A percentile compares a stretch with the other conserved stretches of the same genome.
These are phyloP conservation scores for Phellopilus nigrolimitatus DNA, from an alignment of 1,284 basidiomycete species.

Conservation along the genomic window DNA sequence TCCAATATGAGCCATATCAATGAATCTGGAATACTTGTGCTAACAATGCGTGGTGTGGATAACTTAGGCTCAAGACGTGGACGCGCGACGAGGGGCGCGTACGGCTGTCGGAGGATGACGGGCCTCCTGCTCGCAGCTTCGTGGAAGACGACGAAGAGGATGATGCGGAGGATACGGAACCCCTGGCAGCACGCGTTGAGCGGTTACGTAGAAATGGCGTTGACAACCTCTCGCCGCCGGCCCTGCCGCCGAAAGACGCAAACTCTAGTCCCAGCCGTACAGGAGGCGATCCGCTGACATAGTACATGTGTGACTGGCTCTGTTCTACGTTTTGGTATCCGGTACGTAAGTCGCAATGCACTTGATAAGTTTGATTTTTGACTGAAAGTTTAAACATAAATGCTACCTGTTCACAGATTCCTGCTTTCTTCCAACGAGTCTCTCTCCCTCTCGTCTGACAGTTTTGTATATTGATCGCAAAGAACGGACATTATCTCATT, in stretches of 20 bases:
- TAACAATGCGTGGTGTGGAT: background rate
- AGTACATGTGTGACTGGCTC: no score
- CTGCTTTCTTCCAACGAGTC: no score
- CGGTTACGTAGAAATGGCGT: constrained; percentile 5
- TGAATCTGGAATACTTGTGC: background rate
- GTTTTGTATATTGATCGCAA: no score
- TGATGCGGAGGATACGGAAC: constrained; percentile 28
- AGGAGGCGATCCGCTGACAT: no score
- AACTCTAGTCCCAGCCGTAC: background rate
- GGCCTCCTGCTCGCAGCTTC: constrained; percentile 61
- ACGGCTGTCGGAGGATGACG: constrained; percentile 67
- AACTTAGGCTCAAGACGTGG: constrained; percentile 54
- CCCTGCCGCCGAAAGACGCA: background rate
- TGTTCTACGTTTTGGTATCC: no score
- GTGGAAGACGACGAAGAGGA: constrained; percentile 61
- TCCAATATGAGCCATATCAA: background rate
- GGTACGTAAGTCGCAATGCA: no score
- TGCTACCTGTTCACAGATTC: no score
- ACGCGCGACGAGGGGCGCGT: constrained; percentile 52
- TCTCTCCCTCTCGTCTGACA: no score
- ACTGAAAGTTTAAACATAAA: no score
- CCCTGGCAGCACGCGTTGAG: constrained; percentile 11
- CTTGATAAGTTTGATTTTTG: no score
- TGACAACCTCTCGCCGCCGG: background rate
- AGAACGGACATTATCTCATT: no score